Evolutionary conservation across 164 flowering plant genomes (phyloP), one percentile per base, ranked within the genome.

Genomic region (Akebia trifoliata): DNA sequence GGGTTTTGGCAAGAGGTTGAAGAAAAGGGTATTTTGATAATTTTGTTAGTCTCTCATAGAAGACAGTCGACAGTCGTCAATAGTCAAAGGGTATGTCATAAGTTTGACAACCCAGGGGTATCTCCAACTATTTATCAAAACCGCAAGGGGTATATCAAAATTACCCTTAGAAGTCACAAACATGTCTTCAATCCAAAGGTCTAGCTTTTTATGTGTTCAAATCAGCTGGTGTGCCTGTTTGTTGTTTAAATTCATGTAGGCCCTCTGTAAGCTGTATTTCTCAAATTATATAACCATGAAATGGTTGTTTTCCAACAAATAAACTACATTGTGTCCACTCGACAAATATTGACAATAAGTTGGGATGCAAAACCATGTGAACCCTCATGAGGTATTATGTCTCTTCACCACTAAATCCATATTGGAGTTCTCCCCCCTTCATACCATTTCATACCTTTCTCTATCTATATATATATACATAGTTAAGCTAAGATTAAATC

Each of bases 81-180:
- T n/a, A n/a, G n/a, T n/a, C n/a, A 54, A 21, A 10, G 15, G 45
- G 56, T 58, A 56, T 8, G 50, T 57, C 18, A 66, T n/a, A n/a
- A n/a, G n/a, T n/a, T n/a, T n/a, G n/a, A n/a, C n/a, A n/a, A n/a
- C n/a, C n/a, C n/a, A n/a, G n/a, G n/a, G n/a, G n/a, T n/a, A n/a
- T n/a, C n/a, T n/a, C n/a, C n/a, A n/a, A n/a, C n/a, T n/a, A n/a
- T n/a, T n/a, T n/a, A n/a, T 6, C 18, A 63, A 31, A 57, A 30
- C 18, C 31, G 34, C 57, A 32, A 4, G 2, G 4, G 2, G 26
- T 24, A 12, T 12, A 15, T 40, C 43, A n/a, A n/a, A n/a, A n/a
- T 39, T 20, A 20, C 24, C n/a, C n/a, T n/a, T n/a, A n/a, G n/a
- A n/a, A n/a, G n/a, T n/a, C n/a, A n/a, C n/a, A n/a, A n/a, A n/a